Base-by-base conservation (phyloP, 306 rosid species). In the Spatholobus suberectus region DNA sequence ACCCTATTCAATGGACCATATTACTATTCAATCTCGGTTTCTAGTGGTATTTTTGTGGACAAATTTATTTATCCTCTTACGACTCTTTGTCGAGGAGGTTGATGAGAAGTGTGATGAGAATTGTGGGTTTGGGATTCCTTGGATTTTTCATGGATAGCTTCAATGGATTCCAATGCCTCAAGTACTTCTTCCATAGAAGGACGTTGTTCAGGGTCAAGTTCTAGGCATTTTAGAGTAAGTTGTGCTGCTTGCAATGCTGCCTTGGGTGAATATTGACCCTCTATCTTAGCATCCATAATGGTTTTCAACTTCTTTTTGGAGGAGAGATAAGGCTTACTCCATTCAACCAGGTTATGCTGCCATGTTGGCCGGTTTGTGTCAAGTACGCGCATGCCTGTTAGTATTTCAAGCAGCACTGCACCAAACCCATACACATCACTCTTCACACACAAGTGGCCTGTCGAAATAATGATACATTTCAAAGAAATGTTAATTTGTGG, bases 401-500 rank as follows among this genome's bases (percentile, higher is more conserved):
- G 54, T 27, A 93, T 75, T 84, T 95, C 97, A 0, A 95, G 94
- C 67, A 93, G 57, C 71, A 93, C 97, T 4, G 90, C 98, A 10
- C 98, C 98, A 11, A 92, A 95, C 0, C 97, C 95, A 10, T 93
- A 95, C 57, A 95, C 97, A n/a, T 95, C 97, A 55, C 97, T 95
- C 86, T 91, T 91, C 47, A 92, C 95, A 21, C 92, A 94, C 71
- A 94, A 89, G 88, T 93, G 97, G 10, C 98, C 98, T 95, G 91
- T 87, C 71, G 6, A 84, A 82, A 15, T 8, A 61, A 10, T 61
- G 20, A 24, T 21, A 11, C 58, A 70, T n/a, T n/a, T n/a, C n/a
- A n/a, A n/a, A n/a, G n/a, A n/a, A n/a, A n/a, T 44, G 58, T 62
- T 79, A 81, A 76, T 34, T 18, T 21, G 13, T 81, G 57, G 40